Evolutionary conservation across 1,139 yeast species (phyloP).

Genomic region (Wickerhamiella infanticola): DNA sequence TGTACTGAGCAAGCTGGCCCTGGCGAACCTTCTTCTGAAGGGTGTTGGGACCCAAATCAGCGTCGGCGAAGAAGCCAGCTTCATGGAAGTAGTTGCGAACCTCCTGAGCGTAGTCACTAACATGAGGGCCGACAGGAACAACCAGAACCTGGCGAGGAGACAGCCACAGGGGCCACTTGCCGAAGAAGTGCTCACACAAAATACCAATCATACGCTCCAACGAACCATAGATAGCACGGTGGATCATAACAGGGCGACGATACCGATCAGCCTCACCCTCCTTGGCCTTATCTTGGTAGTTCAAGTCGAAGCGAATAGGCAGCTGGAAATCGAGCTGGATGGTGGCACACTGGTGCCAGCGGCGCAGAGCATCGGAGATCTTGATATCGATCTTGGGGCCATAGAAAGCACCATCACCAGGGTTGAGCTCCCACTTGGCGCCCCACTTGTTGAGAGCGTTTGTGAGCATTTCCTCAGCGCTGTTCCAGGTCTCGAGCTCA

Average conservation of each 20-base stretch:
- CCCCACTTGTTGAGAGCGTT: conserved; percentile 55
- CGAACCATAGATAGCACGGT: conserved; percentile 94
- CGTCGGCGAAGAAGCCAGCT: conserved; percentile 75
- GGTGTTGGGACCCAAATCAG: conserved; percentile 84
- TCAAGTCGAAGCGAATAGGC: conserved; percentile 80
- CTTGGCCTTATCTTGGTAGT: conserved; percentile 48
- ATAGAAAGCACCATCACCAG: conserved; percentile 97
- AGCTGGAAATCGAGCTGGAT: conserved; percentile 96
- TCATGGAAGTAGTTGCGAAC: conserved; percentile 55
- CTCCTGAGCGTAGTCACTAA: conserved; percentile 71
- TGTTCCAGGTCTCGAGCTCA: conserved; percentile 65
- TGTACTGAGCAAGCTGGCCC: conserved; percentile 84
- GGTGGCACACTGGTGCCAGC: conserved; percentile 98
- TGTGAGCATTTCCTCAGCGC: conserved; percentile 62
- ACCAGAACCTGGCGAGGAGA: conserved; percentile 93
- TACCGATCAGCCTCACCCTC: conserved; percentile 22
- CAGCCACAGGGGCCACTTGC: conserved; percentile 99
- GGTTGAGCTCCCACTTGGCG: conserved; percentile 79
- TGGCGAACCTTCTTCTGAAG: conserved; percentile 92
- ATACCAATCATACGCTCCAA: conserved; percentile 98
- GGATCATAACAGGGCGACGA: conserved; percentile 87
- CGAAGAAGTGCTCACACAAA: conserved; percentile 90
- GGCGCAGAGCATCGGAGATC: conserved; percentile 77
- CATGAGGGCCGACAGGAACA: conserved; percentile 91
- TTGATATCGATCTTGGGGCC: conserved; percentile 96